phyloP scores from a whole-genome alignment of 306 rosid species.

The Quercus ilex region DNA sequence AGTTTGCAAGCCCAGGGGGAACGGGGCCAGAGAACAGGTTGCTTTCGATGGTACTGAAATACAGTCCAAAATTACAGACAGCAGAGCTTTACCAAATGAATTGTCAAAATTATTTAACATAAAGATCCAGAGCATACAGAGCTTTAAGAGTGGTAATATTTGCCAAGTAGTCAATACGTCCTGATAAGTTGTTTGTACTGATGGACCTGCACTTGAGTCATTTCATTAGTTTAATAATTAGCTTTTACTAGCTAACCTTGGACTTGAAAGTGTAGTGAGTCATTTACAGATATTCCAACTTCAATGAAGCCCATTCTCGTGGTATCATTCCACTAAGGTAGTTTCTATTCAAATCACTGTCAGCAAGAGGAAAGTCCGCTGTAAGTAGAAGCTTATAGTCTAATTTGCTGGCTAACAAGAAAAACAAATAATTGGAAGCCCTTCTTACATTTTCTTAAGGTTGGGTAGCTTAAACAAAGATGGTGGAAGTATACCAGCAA shows the following conservation, averaged over 20 bases:
- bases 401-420: neutral
- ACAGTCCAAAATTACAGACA: neutral
- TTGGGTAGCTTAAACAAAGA: conserved; percentile 20
- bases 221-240: neutral
- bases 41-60: conserved; percentile 15
- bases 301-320: conserved; percentile 20
- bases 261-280: neutral
- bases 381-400: neutral
- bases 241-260: neutral
- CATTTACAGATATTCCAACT: conserved; percentile 28
- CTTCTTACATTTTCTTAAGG: conserved; percentile 27
- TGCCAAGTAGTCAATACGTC: conserved; percentile 16
- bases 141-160: neutral
- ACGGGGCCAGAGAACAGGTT: neutral
- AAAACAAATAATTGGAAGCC: neutral
- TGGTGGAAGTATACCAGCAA: conserved; percentile 31
- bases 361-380: neutral
- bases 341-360: conserved; percentile 17
- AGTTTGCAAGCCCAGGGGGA: neutral
- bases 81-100: neutral
- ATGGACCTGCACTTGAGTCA: neutral
- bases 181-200: conserved; percentile 18
- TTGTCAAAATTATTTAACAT: too few species aligned
- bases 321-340: conserved; percentile 31
- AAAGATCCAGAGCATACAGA: conserved; percentile 9